Conservation (phyloP, 169 alveolate species). For the Cryptosporidium andersoni region DNA sequence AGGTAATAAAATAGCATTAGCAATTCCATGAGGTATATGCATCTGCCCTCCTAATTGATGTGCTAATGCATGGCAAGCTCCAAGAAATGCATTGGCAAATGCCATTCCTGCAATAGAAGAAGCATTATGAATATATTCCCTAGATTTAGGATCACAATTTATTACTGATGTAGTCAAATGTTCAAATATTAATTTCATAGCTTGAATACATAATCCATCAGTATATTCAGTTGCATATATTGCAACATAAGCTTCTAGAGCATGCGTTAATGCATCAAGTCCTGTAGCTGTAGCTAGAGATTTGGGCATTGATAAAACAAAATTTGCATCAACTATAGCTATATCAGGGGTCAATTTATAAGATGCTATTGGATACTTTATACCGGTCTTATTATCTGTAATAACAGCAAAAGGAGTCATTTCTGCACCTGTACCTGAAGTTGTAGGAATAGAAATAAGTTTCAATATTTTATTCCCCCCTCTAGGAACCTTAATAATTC, state of each 20-base stretch:
- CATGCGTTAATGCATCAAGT: constrained; percentile 70
- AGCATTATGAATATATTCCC: constrained; percentile 69
- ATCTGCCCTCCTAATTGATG: constrained; percentile 71
- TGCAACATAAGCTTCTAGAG: constrained; percentile 71
- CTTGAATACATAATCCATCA: constrained; percentile 65
- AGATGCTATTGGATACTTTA: constrained; percentile 67
- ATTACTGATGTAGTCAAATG: constrained; percentile 44
- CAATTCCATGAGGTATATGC: constrained; percentile 72
- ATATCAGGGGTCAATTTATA: constrained; percentile 72
- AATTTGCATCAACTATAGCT: constrained; percentile 71
- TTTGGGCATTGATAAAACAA: constrained; percentile 71
- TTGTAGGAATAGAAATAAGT: constrained; percentile 69
- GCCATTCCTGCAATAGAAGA: constrained; percentile 72
- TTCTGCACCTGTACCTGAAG: constrained; percentile 73
- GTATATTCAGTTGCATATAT: constrained; percentile 68
- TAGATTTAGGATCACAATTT: constrained; percentile 40
- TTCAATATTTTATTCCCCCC: constrained; percentile 57
- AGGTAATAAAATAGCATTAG: constrained; percentile 67
- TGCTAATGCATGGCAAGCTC: constrained; percentile 71
- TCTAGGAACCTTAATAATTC: constrained; percentile 58
- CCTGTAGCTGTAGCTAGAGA: constrained; percentile 72
- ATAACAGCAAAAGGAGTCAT: constrained; percentile 73
- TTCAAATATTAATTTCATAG: constrained; percentile 62
- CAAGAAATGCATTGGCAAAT: constrained; percentile 72
- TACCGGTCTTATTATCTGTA: constrained; percentile 66